A percentile compares a stretch with the other conserved stretches of the same genome.
These are phyloP conservation scores for Entomortierella chlamydospora DNA, from an alignment of 192 early-diverging fungal species.

Conservation along the genomic window DNA sequence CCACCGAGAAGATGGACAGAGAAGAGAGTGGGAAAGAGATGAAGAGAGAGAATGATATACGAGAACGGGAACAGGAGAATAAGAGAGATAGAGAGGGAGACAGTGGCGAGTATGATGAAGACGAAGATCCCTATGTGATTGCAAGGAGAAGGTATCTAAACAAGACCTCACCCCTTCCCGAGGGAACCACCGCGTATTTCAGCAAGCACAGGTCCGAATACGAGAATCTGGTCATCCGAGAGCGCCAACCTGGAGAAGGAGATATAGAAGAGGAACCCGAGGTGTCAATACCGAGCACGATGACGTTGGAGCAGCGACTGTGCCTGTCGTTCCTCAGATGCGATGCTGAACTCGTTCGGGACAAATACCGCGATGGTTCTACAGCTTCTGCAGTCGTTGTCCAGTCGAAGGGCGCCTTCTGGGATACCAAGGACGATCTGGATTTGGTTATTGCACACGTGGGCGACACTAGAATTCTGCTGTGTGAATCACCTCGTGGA, in stretches of 20 bases:
- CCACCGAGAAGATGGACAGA: not conserved
- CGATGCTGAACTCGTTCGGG: constrained; percentile 60
- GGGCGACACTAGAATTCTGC: constrained; percentile 73
- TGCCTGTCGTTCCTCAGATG: constrained; percentile 72
- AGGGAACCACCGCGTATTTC: constrained; percentile 31
- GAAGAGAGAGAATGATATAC: not conserved
- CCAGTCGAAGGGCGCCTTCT: constrained; percentile 75
- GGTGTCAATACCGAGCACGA: not conserved
- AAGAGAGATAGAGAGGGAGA: not conserved
- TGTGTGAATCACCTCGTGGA: constrained; percentile 69
- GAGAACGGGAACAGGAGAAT: not conserved
- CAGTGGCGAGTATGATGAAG: constrained; percentile 24
- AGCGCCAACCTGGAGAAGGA: not conserved
- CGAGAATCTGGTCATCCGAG: constrained; percentile 16
- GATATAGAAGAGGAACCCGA: not conserved
- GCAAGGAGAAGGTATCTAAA: constrained; percentile 12
- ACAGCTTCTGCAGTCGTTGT: constrained; percentile 75
- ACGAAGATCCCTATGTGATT: constrained; percentile 35
- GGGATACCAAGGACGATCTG: constrained; percentile 68
- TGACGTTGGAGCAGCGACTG: constrained; percentile 78
- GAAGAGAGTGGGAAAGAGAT: not conserved
- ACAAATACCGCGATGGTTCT: constrained; percentile 68
- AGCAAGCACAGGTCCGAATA: constrained; percentile 36
- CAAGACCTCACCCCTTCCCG: constrained; percentile 36
- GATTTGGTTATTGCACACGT: constrained; percentile 74